phyloP scores from a whole-genome alignment of 2,329 filamentous ascomycete genomes.

The Botrytis paeoniae region DNA sequence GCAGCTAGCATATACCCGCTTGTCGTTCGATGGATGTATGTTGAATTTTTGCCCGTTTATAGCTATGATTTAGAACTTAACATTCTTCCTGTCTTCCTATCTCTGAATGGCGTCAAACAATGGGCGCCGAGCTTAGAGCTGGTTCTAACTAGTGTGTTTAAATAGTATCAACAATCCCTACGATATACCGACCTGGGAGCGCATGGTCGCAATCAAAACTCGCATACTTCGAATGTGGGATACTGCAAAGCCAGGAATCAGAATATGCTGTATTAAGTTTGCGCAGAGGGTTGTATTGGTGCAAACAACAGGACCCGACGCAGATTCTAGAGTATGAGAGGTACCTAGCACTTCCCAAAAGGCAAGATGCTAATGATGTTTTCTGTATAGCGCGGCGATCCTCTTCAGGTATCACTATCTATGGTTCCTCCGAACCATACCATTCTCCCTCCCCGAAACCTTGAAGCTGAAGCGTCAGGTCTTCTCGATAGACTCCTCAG shows the following conservation, averaged over 20 bases:
- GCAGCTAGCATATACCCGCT: constrained; percentile 91
- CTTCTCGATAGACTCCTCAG: constrained; percentile 83
- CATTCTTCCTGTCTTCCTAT: neutral
- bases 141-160: constrained; percentile 32
- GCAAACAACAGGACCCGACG: constrained; percentile 79
- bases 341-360: constrained; percentile 16
- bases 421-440: constrained; percentile 82
- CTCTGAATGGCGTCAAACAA: constrained; percentile 1
- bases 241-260: constrained; percentile 67
- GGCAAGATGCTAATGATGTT: constrained; percentile 23
- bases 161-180: constrained; percentile 80
- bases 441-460: constrained; percentile 70
- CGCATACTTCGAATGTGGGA: constrained; percentile 90
- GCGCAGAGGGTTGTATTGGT: constrained; percentile 88
- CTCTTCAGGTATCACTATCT: constrained; percentile 80
- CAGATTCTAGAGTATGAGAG: constrained; percentile 73
- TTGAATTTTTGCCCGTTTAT: constrained; percentile 39
- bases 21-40: constrained; percentile 91
- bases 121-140: neutral
- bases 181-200: constrained; percentile 80
- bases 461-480: constrained; percentile 91
- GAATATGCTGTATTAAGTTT: constrained; percentile 96
- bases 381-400: constrained; percentile 58
- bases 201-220: constrained; percentile 84
- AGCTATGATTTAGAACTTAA: constrained; percentile 15